Evolutionary conservation across 768 basidiomycete genomes (phyloP).

Genomic region (Lactarius indigo): DNA sequence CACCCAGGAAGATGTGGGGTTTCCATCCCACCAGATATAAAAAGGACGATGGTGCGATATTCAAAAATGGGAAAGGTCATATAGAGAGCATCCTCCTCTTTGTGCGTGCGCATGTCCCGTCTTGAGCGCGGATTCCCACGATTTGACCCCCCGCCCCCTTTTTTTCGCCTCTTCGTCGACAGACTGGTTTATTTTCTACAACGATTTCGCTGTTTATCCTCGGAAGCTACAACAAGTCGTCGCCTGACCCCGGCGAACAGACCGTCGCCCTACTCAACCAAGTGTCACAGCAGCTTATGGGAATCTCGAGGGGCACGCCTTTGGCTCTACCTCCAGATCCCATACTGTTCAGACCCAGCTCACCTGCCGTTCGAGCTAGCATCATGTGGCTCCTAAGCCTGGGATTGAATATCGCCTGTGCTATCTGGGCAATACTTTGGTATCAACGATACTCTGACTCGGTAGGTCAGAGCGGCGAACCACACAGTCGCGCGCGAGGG

Average conservation of each 20-base stretch:
- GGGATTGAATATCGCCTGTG: background rate
- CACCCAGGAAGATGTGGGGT: background rate
- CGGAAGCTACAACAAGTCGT: background rate
- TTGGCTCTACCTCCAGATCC: background rate
- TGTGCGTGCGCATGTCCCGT: background rate
- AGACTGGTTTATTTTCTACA: background rate
- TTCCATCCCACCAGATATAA: background rate
- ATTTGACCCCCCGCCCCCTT: background rate
- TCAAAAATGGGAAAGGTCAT: background rate
- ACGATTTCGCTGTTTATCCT: background rate
- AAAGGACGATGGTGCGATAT: background rate
- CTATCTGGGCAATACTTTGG: background rate
- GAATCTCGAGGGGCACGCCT: background rate
- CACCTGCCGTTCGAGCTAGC: background rate
- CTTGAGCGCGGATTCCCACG: background rate
- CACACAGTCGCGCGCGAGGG: background rate
- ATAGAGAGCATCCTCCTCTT: background rate
- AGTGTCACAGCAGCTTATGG: background rate
- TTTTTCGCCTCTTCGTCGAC: background rate
- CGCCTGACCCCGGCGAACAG: background rate
- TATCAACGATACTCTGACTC: background rate
- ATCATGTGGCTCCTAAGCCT: background rate
- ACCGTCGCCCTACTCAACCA: slow-evolving; percentile 4
- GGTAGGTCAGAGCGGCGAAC: background rate
- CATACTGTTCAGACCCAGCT: background rate